Base-by-base conservation (phyloP, 2,329 filamentous ascomycete species). In the Apiospora koreana region DNA sequence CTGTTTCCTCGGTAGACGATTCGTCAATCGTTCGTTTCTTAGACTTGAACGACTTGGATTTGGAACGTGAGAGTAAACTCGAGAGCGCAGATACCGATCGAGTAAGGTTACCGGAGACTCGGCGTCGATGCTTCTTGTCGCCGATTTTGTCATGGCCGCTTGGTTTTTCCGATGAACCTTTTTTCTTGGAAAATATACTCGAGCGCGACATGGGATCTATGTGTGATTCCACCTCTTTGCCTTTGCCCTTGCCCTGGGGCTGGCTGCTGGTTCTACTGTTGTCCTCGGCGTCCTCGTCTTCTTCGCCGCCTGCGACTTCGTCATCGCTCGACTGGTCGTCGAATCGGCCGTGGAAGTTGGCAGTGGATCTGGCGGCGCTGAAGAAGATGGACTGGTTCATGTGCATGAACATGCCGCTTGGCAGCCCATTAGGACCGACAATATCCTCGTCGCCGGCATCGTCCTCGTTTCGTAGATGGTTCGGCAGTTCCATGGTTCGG, bases 351-450 rank as follows among this genome's bases (percentile, higher is more conserved):
- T 93, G 91, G 78, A 97, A 94, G 81, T 97, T 92, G 68, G 93
- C 91, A 71, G 90, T 90, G 41, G 94, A 95, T 8, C 94, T 94
- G 46, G 94, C 94, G 21, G 94, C 94, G 8, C 95, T 93, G 74
- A 98, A 95, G 82, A 98, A 97, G 69, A 98, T 91, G 74, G 94
- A 97, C 85, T 97, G 95, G 81, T 97, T 96, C 91, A 97, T 94
- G 77, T 94, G 94, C 81, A 89, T 84, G 71, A 87, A 86, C 79
- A 87, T 84, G 50, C 25, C 41, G 73, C 85, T 83, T 23, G 54
- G 54, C 16, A 25, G 50, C 70, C 85, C 83, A 10, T 76, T 79
- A 2, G 84, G 80, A 5, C 81, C 80, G 64, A 83, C 74, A 58
- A 85, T 81, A 46, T 87, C 84, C 74, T 88, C 84, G 64, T 87